phyloP scores from a whole-genome alignment of 176 grass and related monocot genomes.

The Neostapfia colusana region DNA sequence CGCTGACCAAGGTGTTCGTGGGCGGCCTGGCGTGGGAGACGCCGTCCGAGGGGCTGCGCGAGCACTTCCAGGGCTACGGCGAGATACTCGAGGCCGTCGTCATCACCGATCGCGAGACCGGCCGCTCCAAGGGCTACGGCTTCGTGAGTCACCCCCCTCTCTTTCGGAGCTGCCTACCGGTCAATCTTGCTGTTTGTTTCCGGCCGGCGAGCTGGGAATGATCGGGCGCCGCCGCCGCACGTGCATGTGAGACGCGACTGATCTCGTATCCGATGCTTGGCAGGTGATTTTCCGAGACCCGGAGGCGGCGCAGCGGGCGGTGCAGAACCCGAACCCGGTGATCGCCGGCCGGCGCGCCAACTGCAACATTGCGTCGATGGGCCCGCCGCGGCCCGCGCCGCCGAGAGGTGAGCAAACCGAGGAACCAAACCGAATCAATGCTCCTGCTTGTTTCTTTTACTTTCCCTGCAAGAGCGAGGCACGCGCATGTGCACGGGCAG shows the following conservation, averaged over 20 bases:
- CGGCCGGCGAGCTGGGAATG: not conserved
- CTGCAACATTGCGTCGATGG: slow-evolving; percentile 95
- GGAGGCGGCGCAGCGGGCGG: slow-evolving; percentile 66
- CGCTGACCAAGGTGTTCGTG: slow-evolving; percentile 93
- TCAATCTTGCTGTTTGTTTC: not conserved
- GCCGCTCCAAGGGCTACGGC: slow-evolving; percentile 93
- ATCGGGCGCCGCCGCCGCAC: not conserved
- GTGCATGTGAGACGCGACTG: not conserved
- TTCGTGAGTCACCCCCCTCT: slow-evolving; percentile 56
- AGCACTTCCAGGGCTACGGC: slow-evolving; percentile 76
- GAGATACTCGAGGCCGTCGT: slow-evolving; percentile 96
- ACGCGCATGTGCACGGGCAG: slow-evolving; percentile 51
- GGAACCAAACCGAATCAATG: slow-evolving; percentile 45
- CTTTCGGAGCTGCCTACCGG: not conserved
- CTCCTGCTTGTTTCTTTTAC: not conserved
- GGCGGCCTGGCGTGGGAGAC: slow-evolving; percentile 97
- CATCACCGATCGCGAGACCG: slow-evolving; percentile 78
- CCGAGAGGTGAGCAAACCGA: slow-evolving; percentile 53
- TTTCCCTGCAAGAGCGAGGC: slow-evolving; percentile 11
- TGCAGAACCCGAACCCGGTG: slow-evolving; percentile 80
- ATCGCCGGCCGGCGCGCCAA: slow-evolving; percentile 91
- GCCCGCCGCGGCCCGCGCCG: slow-evolving; percentile 58
- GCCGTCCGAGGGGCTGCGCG: slow-evolving; percentile 62
- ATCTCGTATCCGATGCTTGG: not conserved
- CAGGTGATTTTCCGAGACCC: slow-evolving; percentile 90